Evolutionary conservation across 306 rosid species (phyloP), one percentile per base, ranked within the genome.

Genomic region (Fragaria vesca): DNA sequence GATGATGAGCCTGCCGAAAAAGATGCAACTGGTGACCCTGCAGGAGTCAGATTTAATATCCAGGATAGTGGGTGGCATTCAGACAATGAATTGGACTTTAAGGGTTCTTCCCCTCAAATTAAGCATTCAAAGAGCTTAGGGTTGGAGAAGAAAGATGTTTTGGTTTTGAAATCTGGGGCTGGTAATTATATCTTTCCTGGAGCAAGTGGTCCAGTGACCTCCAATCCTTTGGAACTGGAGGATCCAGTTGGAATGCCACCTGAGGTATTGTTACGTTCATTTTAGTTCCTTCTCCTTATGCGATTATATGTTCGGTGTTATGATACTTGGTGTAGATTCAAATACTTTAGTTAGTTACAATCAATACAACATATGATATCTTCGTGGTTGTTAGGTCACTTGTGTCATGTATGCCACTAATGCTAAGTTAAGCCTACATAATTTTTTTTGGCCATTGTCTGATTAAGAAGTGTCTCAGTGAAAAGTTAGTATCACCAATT

Each of bases 191-290:
- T 82, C 55, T 34, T 77, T 81, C 88, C 86, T 79, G 89, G 83
- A 62, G 76, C 78, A 42, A 83, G 76, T 75, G 70, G 76, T 81
- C 66, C 83, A 24, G 85, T 79, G 76, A 69, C 69, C 74, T 70
- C 77, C 40, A 69, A 77, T 82, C 42, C 71, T 67, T 82, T 12
- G 66, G 66, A 58, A 28, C 20, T 79, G 77, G 96, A 63, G 85
- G 99, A 90, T 87, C 98, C 89, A 67, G 70, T 81, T 74, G 91
- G 90, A 81, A 90, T 91, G 89, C 99, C 97, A 74, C 99, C 96
- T 36, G 99, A 93, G 99, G 99, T 96, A 79, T 82, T 84, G 67
- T 8, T 42, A 75, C 40, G 48, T 71, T 74, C 57, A 68, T 69
- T 67, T 26, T 47, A 78, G 78, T 46, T 76, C 80, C 30, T 82